Percentiles rank a stretch among this genome's conserved stretches.
These are phyloP conservation scores for Firmiana major DNA, from an alignment of 345 rosid genomes.

Conservation along the genomic window DNA sequence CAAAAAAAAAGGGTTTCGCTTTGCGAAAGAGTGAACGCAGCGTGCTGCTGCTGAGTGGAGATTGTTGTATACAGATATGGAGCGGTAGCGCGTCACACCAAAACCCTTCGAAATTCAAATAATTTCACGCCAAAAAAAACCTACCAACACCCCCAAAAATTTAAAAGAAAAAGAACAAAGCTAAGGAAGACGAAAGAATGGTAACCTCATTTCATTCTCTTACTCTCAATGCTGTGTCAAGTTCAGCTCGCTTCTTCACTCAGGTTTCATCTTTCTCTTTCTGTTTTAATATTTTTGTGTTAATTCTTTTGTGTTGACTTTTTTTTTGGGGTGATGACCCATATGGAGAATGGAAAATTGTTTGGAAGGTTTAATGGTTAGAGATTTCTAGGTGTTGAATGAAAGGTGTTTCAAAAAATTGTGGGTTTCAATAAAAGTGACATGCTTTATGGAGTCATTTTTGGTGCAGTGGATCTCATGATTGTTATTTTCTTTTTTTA, in stretches of 20 bases:
- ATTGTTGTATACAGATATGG: not conserved
- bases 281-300: not conserved
- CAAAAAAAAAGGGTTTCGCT: not conserved
- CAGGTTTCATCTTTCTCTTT: conserved; percentile 2
- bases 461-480: not conserved
- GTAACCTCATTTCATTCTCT: not conserved
- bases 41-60: not conserved
- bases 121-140: not conserved
- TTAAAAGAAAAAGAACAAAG: not conserved
- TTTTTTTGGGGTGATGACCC: too few species aligned
- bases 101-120: not conserved
- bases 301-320: not conserved
- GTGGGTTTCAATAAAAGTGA: not conserved
- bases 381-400: not conserved
- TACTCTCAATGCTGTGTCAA: not conserved
- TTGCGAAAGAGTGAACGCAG: not conserved
- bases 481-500: not conserved
- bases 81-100: not conserved
- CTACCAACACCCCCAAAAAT: not conserved
- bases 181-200: not conserved
- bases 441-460: not conserved
- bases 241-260: not conserved
- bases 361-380: not conserved
- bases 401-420: not conserved
- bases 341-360: too few species aligned